Evolutionary conservation across 208 protist genomes (phyloP), one percentile per base, ranked within the genome.

Genomic region (Novymonas esmeraldas): DNA sequence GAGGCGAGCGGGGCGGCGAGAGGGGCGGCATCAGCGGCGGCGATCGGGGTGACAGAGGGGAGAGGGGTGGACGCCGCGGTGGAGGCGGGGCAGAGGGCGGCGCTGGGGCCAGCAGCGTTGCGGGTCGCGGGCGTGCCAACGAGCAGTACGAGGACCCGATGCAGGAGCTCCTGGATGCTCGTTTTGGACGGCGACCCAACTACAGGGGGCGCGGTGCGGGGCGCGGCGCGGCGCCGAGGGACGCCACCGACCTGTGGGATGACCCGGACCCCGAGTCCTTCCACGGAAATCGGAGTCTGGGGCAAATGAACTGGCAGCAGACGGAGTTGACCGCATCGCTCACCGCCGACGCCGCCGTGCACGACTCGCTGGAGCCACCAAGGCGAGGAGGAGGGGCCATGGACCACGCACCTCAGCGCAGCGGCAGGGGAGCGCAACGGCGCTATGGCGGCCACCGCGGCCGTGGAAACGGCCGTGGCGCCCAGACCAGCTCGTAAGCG

Each of bases 291-390:
- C 80, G 82, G 55, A 69, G 71, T 1, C 45, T 81, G 51, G 79
- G 80, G 4, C 73, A 87, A 26, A 78, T 89, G 76, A 93, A 89
- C 60, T 95, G 89, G 85, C 85, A 92, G 64, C 84, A 91, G 64
- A 70, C 67, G 18, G 80, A 95, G 64, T 54, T 93, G 46, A 49
- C 73, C 24, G 45, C 64, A 18, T 38, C 34, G 1, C 36, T 44
- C n/a, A 54, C 51, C 42, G 56, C 20, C 57, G 80, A 74, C 39
- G 49, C 14, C 33, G 45, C 3, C 49, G 60, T 46, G 13, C 51
- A 71, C 66, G 70, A 65, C 26, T 57, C 29, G 22, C 41, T 76
- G 29, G 70, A 70, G 49, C 46, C 38, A 41, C 26, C 36, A n/a
- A 49, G 46, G 34, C 50, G 57, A 33, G 76, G 64, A 20, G 76